Conservation (phyloP, 257 asterid species). For the Solanum chaucha region DNA sequence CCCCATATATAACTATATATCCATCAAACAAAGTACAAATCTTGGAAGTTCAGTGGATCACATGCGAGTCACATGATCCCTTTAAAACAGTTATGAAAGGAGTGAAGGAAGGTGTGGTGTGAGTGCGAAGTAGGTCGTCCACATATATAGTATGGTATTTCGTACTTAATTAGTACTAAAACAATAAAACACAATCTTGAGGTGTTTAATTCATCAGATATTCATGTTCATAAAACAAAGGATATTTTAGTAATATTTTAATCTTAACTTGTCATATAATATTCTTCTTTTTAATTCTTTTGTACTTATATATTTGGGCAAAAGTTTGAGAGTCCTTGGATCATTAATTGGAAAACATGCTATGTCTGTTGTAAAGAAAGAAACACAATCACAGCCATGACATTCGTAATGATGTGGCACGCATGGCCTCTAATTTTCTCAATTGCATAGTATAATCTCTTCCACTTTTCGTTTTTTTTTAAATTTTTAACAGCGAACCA, state of each 20-base stretch:
- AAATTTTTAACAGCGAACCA: background rate
- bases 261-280: background rate
- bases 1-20: background rate
- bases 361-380: background rate
- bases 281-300: background rate
- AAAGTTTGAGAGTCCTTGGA: background rate
- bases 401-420: background rate
- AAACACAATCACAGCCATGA: constrained; percentile 7
- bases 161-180: background rate
- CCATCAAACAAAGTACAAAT: background rate
- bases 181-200: constrained; percentile 11
- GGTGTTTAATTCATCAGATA: background rate
- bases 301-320: background rate
- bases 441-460: background rate
- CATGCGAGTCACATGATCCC: constrained; percentile 1
- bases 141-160: background rate
- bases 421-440: background rate
- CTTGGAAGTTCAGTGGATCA: background rate
- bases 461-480: background rate
- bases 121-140: background rate
- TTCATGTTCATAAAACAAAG: background rate
- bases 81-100: background rate
- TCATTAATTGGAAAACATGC: background rate
- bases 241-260: background rate
- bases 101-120: background rate